phyloP scores from a whole-genome alignment of 1,284 basidiomycete genomes.

The Tilletia walkeri region DNA sequence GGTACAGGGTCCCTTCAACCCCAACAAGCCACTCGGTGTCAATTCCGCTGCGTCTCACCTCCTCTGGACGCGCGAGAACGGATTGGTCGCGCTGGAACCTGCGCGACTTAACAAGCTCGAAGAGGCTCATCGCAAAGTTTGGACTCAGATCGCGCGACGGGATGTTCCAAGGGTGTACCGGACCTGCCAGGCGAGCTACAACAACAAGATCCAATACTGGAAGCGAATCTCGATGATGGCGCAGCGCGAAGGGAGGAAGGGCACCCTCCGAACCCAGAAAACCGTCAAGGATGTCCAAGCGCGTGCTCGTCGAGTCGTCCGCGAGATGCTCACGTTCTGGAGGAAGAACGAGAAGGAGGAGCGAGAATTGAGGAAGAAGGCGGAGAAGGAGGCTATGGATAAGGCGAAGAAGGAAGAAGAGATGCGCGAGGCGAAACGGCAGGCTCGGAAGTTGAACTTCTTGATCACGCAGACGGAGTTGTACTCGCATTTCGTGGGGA shows the following conservation, averaged over 20 bases:
- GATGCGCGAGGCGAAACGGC: conserved; percentile 88
- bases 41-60: background rate
- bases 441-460: conserved; percentile 96
- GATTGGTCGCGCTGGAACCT: conserved; percentile 41
- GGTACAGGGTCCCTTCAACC: background rate
- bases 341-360: conserved; percentile 94
- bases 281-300: conserved; percentile 82
- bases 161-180: conserved; percentile 55
- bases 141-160: conserved; percentile 52
- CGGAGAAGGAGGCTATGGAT: conserved; percentile 68
- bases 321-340: conserved; percentile 87
- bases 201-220: conserved; percentile 62
- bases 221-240: conserved; percentile 76
- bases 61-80: conserved; percentile 20
- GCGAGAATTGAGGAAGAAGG: conserved; percentile 83
- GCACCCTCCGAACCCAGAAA: conserved; percentile 76
- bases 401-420: conserved; percentile 86
- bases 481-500: conserved; percentile 98
- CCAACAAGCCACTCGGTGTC: conserved; percentile 2
- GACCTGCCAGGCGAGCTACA: conserved; percentile 46
- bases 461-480: conserved; percentile 98
- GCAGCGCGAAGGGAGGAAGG: conserved; percentile 76
- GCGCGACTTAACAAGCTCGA: conserved; percentile 45
- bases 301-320: conserved; percentile 81
- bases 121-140: conserved; percentile 52